Percentiles rank a stretch among this genome's conserved stretches.
These are phyloP conservation scores for Bathelium albidoporum DNA, from an alignment of 495 filamentous ascomycete species.

Conservation along the genomic window DNA sequence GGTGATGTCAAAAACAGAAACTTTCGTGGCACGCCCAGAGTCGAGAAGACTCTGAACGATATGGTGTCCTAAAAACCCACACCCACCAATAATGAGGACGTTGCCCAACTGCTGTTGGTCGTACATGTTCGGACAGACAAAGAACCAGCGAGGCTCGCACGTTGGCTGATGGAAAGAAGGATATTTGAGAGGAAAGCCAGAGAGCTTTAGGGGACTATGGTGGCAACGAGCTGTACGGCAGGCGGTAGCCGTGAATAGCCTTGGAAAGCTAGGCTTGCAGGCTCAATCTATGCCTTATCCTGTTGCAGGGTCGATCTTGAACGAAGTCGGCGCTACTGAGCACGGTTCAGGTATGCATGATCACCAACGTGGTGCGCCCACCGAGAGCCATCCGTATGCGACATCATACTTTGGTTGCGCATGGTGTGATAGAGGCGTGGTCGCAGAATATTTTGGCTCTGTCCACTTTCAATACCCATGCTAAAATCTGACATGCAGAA, in stretches of 20 bases:
- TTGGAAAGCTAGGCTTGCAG: neutral
- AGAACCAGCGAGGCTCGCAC: neutral
- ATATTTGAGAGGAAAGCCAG: too few species aligned
- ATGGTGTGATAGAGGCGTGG: too few species aligned
- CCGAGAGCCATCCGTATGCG: too few species aligned
- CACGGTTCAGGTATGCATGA: too few species aligned
- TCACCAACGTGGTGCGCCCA: too few species aligned
- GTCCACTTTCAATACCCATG: neutral
- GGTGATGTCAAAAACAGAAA: constrained; percentile 8
- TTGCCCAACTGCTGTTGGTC: constrained; percentile 22
- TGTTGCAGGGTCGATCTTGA: too few species aligned
- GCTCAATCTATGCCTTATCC: neutral
- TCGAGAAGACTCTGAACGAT: constrained; percentile 31
- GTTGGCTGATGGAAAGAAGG: neutral
- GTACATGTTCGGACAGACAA: neutral
- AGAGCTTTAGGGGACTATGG: neutral
- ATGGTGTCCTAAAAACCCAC: constrained; percentile 44
- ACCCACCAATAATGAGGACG: constrained; percentile 43
- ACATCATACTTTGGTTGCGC: too few species aligned
- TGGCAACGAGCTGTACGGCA: neutral
- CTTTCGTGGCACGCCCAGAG: neutral
- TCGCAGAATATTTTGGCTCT: too few species aligned
- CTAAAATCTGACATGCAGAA: neutral
- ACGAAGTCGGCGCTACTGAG: too few species aligned
- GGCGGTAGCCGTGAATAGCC: neutral